phyloP scores from a whole-genome alignment of 768 basidiomycete species.

The Rhizopogon vesiculosus region DNA sequence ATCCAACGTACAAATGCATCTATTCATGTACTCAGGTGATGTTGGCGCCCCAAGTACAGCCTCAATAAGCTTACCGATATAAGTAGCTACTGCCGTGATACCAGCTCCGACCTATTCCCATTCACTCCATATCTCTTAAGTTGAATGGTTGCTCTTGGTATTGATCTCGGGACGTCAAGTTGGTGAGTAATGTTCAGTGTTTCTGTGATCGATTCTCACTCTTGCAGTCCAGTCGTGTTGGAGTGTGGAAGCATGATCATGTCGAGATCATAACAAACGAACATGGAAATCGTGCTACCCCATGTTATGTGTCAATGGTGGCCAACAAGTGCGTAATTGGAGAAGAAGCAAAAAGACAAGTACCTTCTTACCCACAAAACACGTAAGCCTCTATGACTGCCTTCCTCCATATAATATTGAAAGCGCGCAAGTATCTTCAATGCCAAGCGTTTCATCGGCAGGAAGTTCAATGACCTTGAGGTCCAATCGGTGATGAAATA shows the following conservation, averaged over 20 bases:
- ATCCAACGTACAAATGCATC: no score
- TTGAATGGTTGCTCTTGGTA: neutral
- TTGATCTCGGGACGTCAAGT: neutral
- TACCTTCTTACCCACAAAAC: neutral
- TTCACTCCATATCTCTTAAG: neutral
- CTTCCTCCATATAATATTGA: neutral
- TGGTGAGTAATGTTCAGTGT: neutral
- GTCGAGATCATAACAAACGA: neutral
- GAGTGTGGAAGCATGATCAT: neutral
- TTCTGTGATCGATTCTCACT: neutral
- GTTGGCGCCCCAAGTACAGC: no score
- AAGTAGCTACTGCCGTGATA: no score
- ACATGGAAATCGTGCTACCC: neutral
- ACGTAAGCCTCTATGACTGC: neutral
- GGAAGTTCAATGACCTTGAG: slow-evolving; percentile 41
- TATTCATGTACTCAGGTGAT: no score
- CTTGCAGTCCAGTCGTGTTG: neutral
- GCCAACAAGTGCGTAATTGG: neutral
- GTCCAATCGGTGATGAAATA: slow-evolving; percentile 46
- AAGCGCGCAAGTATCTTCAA: slow-evolving; percentile 38
- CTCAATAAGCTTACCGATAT: no score
- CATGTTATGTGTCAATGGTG: neutral
- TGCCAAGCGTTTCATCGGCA: slow-evolving; percentile 55
- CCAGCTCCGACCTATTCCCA: no score
- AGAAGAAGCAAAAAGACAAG: neutral